Conservation (phyloP, 306 rosid genomes). For the Gillenia trifoliata region DNA sequence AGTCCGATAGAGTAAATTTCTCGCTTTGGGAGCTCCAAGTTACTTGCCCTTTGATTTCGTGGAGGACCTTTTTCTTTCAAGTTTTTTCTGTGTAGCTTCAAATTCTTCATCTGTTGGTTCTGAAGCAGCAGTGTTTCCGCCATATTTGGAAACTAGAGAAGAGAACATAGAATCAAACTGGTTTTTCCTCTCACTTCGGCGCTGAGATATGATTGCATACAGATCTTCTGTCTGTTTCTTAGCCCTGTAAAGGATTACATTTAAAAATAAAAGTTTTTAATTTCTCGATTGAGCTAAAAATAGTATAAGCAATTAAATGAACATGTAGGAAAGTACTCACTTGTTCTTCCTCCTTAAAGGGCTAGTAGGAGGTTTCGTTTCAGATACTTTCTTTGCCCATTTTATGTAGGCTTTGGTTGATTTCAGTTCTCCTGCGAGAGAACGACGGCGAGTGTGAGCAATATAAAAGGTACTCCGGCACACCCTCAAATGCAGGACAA, state of each 20-base stretch:
- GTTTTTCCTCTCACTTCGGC: slow-evolving; percentile 55
- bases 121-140: slow-evolving; percentile 36
- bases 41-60: slow-evolving; percentile 62
- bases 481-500: not conserved
- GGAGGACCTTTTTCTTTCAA: slow-evolving; percentile 53
- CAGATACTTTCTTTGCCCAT: slow-evolving; percentile 76
- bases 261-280: slow-evolving; percentile 1
- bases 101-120: slow-evolving; percentile 91
- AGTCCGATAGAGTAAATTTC: not conserved
- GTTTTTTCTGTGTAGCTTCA: slow-evolving; percentile 67
- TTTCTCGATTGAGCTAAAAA: not conserved
- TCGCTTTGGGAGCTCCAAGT: not conserved
- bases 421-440: slow-evolving; percentile 55
- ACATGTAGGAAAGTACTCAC: slow-evolving; percentile 35
- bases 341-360: slow-evolving; percentile 52
- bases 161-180: slow-evolving; percentile 75
- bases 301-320: slow-evolving; percentile 1
- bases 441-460: slow-evolving; percentile 2
- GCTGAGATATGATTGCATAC: slow-evolving; percentile 60
- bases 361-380: slow-evolving; percentile 79
- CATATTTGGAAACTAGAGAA: slow-evolving; percentile 70
- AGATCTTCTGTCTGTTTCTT: slow-evolving; percentile 51
- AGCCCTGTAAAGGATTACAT: slow-evolving; percentile 40
- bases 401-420: slow-evolving; percentile 62
- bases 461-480: not conserved